Conservation (phyloP, 2,329 filamentous ascomycete species). For the Venturia aucupariae region DNA sequence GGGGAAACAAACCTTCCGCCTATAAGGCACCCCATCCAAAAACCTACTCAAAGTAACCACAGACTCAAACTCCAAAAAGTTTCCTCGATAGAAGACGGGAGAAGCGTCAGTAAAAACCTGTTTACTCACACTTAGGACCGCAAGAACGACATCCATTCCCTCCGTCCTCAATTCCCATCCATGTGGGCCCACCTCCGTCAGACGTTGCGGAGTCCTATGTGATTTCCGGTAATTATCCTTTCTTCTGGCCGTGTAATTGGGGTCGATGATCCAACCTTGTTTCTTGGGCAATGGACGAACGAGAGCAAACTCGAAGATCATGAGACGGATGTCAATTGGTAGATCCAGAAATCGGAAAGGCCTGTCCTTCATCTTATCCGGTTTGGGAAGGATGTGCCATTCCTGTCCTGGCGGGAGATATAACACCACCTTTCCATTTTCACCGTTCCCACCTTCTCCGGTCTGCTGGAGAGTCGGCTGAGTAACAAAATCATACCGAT, state of each 20-base stretch:
- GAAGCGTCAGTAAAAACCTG: slow-evolving; percentile 1
- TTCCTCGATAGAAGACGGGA: slow-evolving; percentile 6
- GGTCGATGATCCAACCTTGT: slow-evolving; percentile 8
- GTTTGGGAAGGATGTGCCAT: slow-evolving; percentile 10
- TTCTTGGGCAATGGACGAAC: background rate
- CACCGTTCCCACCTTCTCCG: background rate
- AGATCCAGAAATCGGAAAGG: slow-evolving; percentile 6
- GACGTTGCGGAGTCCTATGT: background rate
- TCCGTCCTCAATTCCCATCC: slow-evolving; percentile 3
- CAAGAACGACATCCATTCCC: background rate
- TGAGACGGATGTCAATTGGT: slow-evolving; percentile 7
- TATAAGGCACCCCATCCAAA: background rate
- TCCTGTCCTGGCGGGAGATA: background rate
- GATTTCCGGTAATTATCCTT: background rate
- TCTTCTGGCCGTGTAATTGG: background rate
- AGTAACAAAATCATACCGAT: slow-evolving; percentile 7
- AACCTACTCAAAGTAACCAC: background rate
- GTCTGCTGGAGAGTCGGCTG: background rate
- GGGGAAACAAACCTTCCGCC: background rate
- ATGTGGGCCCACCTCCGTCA: background rate
- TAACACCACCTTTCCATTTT: background rate
- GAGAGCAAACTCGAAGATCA: background rate
- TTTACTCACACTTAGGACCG: background rate
- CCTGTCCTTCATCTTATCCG: background rate
- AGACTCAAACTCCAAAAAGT: slow-evolving; percentile 10